These are phyloP conservation scores for Tolypocladium nubicola DNA, from an alignment of 2,329 filamentous ascomycete genomes.

Conservation along the genomic window DNA sequence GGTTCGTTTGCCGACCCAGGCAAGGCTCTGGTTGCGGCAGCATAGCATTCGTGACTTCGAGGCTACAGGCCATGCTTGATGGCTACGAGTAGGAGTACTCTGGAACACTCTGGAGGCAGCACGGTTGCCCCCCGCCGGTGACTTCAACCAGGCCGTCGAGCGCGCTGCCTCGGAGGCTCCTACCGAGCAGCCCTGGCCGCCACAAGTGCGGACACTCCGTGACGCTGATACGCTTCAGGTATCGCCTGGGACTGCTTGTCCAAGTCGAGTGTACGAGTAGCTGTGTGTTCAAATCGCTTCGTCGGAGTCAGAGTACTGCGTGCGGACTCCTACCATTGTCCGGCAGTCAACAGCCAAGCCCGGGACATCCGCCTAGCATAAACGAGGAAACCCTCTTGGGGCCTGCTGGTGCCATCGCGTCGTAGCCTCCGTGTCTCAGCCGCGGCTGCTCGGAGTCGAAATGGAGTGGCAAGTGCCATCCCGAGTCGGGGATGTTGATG, in stretches of 20 bases:
- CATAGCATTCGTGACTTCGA: no score
- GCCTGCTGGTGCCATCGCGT: no score
- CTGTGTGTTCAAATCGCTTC: neutral
- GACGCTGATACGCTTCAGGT: neutral
- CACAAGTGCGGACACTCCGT: neutral
- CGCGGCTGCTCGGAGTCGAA: neutral
- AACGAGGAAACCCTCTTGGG: no score
- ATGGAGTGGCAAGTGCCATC: neutral
- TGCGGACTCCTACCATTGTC: neutral
- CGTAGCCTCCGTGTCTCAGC: neutral
- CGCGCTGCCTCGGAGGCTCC: neutral
- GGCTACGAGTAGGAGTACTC: no score
- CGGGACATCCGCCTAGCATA: no score
- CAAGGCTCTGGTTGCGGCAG: no score
- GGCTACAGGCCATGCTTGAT: no score
- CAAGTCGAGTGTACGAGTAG: neutral
- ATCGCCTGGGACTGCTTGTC: neutral
- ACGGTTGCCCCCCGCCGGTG: no score
- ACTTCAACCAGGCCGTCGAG: no score
- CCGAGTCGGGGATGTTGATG: neutral
- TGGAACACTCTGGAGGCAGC: no score
- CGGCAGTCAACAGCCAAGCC: neutral
- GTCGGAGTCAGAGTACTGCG: neutral
- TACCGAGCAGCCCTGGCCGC: neutral
- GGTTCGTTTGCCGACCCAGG: no score